Conservation (phyloP, 2,329 filamentous ascomycete species). For the Calonectria pteridis region DNA sequence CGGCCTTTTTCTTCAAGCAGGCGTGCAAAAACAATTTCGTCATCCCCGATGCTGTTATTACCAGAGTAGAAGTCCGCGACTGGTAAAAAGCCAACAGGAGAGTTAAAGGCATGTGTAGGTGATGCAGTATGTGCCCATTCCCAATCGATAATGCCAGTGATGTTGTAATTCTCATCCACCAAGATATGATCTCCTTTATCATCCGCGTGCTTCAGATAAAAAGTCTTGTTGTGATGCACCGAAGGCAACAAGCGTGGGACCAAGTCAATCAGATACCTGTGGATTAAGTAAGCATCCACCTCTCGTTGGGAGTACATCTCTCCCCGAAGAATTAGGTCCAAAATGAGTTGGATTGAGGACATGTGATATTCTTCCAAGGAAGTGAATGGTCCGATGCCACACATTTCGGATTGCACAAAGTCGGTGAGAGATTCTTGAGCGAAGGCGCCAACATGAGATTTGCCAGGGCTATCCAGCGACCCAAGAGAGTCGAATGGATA, state of each 20-base stretch:
- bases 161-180: too few species aligned
- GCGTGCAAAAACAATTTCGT: neutral
- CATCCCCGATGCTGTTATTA: constrained; percentile 33
- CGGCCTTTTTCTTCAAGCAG: neutral
- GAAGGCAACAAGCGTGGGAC: neutral
- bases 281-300: constrained; percentile 55
- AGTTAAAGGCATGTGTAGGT: constrained; percentile 56
- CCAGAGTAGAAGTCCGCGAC: constrained; percentile 57
- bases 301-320: constrained; percentile 52
- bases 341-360: constrained; percentile 49
- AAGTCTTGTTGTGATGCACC: constrained; percentile 40
- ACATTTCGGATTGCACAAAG: constrained; percentile 45
- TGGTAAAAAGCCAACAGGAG: constrained; percentile 54
- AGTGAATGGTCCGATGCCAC: constrained; percentile 49
- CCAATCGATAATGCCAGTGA: too few species aligned
- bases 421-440: constrained; percentile 54
- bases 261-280: constrained; percentile 56
- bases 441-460: constrained; percentile 50
- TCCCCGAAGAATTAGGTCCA: constrained; percentile 51
- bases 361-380: constrained; percentile 52
- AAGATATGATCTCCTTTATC: too few species aligned
- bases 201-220: too few species aligned
- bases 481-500: constrained; percentile 53
- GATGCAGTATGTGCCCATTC: constrained; percentile 52
- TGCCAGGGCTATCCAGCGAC: constrained; percentile 47